phyloP scores from a whole-genome alignment of 257 asterid species.

The Pogostemon cablin region DNA sequence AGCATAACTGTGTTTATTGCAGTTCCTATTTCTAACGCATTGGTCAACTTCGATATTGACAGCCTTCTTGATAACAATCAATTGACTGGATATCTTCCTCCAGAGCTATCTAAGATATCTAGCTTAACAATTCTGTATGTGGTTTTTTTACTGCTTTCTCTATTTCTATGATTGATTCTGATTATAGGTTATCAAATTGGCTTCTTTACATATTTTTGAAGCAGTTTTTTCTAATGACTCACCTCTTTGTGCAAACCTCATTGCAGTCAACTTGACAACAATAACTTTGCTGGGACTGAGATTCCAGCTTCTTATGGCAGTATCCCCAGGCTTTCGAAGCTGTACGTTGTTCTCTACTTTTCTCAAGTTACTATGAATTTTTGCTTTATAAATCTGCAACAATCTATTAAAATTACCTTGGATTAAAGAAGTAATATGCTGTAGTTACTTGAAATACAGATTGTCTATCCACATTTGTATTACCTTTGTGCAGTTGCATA shows the following conservation, averaged over 20 bases:
- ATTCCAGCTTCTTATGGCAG: constrained; percentile 47
- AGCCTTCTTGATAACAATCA: constrained; percentile 65
- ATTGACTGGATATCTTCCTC: constrained; percentile 70
- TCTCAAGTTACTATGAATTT: neutral
- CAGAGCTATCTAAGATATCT: constrained; percentile 43
- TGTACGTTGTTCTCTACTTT: constrained; percentile 36
- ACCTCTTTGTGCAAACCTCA: neutral
- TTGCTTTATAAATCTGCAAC: constrained; percentile 1
- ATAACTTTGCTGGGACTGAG: constrained; percentile 51
- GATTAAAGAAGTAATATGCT: neutral
- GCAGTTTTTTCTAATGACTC: constrained; percentile 2
- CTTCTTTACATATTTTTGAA: neutral
- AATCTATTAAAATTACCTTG: neutral
- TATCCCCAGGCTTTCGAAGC: constrained; percentile 44
- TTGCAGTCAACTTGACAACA: constrained; percentile 58
- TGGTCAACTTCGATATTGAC: constrained; percentile 23
- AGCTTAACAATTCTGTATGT: constrained; percentile 49
- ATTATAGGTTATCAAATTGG: neutral
- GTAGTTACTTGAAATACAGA: neutral
- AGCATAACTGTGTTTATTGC: neutral
- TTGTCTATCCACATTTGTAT: neutral
- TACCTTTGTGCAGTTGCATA: neutral
- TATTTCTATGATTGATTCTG: constrained; percentile 26
- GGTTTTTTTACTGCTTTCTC: neutral
- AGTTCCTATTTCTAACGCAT: neutral